Evolutionary conservation across 805 yeast species (phyloP), one percentile per base, ranked within the genome.

Genomic region (Candida nanaspora): DNA sequence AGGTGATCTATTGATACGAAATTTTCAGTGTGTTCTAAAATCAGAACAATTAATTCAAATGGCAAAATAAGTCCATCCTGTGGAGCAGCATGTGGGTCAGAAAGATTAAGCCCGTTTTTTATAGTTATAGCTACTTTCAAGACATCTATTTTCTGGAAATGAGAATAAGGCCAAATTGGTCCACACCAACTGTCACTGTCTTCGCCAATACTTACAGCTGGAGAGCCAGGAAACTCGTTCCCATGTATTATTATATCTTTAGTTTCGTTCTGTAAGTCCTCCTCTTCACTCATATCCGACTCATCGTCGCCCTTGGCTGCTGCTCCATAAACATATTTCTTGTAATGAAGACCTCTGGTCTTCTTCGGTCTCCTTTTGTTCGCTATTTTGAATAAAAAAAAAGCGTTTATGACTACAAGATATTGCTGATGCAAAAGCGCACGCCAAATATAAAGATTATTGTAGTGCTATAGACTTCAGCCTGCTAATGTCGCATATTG

Each of bases 361-460:
- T 88, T 83, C 69, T 82, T 83, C 10, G 96, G 88, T 58, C 97
- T 74, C 54, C 89, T 65, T 61, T 87, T 88, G 63, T 88, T 88
- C 27, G 88, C 96, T 81, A 88, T 88, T 23, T 37, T 44, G 41
- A 35, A 23, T 25, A 18, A 27, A 10, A 27, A 14, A 26, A 22
- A 6, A 22, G 38, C 25, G 18, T 10, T n/a, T n/a, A n/a, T n/a
- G n/a, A n/a, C n/a, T n/a, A n/a, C n/a, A n/a, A n/a, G n/a, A n/a
- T n/a, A n/a, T n/a, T n/a, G n/a, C n/a, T n/a, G n/a, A n/a, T n/a
- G n/a, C n/a, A n/a, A n/a, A n/a, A n/a, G n/a, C n/a, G n/a, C n/a
- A n/a, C n/a, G n/a, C n/a, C n/a, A n/a, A n/a, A n/a, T n/a, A n/a
- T n/a, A n/a, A n/a, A n/a, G n/a, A n/a, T n/a, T n/a, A n/a, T n/a